phyloP scores from a whole-genome alignment of 345 rosid species.

The Brassica rapa region DNA sequence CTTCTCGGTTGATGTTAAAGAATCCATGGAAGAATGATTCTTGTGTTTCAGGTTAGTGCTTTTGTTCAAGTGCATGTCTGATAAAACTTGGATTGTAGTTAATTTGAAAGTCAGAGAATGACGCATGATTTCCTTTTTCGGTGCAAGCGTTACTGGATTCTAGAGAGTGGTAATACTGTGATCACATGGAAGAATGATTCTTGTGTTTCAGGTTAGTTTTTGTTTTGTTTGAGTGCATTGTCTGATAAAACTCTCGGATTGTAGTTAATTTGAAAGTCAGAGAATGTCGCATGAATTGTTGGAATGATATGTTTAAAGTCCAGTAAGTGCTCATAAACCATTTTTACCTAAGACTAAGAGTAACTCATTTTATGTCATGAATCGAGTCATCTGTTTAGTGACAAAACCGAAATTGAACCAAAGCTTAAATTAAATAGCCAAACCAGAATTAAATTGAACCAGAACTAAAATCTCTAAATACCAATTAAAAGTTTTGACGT shows the following conservation, averaged over 20 bases:
- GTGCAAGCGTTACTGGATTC: conserved; percentile 18
- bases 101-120: not conserved
- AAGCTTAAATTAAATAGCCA: too few species aligned
- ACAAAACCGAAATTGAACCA: too few species aligned
- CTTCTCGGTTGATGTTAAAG: conserved; percentile 62
- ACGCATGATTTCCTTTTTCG: not conserved
- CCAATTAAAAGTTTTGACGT: too few species aligned
- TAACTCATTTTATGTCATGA: conserved; percentile 26
- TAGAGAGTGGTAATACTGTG: not conserved
- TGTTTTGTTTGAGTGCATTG: not conserved
- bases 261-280: not conserved
- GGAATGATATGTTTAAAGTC: not conserved
- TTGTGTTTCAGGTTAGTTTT: conserved; percentile 11
- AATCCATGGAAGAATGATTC: conserved; percentile 24
- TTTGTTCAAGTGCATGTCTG: not conserved
- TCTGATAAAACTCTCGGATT: not conserved
- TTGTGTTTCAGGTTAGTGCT: conserved; percentile 7
- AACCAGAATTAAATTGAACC: too few species aligned
- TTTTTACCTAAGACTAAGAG: not conserved
- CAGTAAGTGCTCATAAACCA: too few species aligned
- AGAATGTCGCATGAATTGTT: not conserved
- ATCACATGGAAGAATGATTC: conserved; percentile 34
- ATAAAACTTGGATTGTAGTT: not conserved
- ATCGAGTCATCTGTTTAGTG: too few species aligned
- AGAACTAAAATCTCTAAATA: too few species aligned